Percentiles rank a stretch among this genome's conserved stretches.
These are phyloP conservation scores for Aspergillus ochraceus DNA, from an alignment of 2,329 filamentous ascomycete genomes.

Conservation along the genomic window DNA sequence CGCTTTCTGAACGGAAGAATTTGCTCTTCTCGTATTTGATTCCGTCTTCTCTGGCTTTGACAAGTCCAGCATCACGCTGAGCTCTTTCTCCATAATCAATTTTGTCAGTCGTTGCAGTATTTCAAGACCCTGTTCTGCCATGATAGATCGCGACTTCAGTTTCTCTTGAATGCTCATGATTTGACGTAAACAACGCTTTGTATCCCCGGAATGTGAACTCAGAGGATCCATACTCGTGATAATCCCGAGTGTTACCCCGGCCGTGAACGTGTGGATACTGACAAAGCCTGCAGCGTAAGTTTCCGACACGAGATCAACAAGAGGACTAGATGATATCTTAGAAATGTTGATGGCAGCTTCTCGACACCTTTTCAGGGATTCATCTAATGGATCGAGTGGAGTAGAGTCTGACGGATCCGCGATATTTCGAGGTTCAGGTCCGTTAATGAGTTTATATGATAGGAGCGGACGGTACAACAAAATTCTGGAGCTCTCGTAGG, in stretches of 20 bases:
- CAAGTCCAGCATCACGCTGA: constrained; percentile 18
- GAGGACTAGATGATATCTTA: constrained; percentile 2
- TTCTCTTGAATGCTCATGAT: constrained; percentile 21
- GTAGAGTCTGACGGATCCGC: not conserved
- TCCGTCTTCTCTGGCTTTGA: not conserved
- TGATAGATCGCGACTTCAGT: constrained; percentile 15
- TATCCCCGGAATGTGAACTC: constrained; percentile 12
- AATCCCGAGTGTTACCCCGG: constrained; percentile 22
- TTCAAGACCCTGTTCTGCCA: constrained; percentile 21
- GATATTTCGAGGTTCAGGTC: not conserved
- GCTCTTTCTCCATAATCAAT: constrained; percentile 24
- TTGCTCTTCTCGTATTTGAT: no score
- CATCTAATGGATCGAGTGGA: not conserved
- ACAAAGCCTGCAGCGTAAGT: constrained; percentile 27
- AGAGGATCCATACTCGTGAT: constrained; percentile 25
- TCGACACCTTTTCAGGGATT: constrained; percentile 17
- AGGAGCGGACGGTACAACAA: constrained; percentile 29
- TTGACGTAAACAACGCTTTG: constrained; percentile 20
- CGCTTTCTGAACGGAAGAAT: no score
- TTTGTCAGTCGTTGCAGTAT: constrained; percentile 20
- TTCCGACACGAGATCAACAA: constrained; percentile 19
- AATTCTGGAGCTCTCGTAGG: constrained; percentile 36
- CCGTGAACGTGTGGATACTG: constrained; percentile 27
- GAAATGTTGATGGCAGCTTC: constrained; percentile 23
- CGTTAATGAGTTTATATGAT: constrained; percentile 16